Percentiles rank a stretch among this genome's conserved stretches.
These are phyloP conservation scores for Talaromyces proteolyticus DNA, from an alignment of 495 filamentous ascomycete species.

Conservation along the genomic window DNA sequence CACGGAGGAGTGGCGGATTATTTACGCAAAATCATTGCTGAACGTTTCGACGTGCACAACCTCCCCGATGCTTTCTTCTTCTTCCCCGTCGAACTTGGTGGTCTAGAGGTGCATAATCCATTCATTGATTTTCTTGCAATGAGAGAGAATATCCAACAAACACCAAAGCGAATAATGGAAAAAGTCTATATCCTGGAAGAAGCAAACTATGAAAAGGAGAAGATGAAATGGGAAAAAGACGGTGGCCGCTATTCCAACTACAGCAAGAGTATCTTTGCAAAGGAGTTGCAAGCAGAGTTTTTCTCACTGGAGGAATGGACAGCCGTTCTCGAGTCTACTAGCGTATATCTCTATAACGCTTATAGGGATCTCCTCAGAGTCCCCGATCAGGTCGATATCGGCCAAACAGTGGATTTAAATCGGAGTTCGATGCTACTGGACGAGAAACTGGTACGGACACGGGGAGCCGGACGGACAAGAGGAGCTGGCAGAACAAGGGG, in stretches of 20 bases:
- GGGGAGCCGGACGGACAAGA: not conserved
- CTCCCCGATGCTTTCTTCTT: conserved; percentile 67
- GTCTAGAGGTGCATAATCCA: conserved; percentile 51
- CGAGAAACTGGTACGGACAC: no score
- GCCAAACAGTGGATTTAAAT: conserved; percentile 19
- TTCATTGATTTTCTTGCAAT: conserved; percentile 49
- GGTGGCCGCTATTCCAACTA: conserved; percentile 16
- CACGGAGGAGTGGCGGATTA: conserved; percentile 56
- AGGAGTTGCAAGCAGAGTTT: no score
- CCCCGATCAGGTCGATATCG: conserved; percentile 29
- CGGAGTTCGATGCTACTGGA: conserved; percentile 19
- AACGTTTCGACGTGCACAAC: conserved; percentile 47
- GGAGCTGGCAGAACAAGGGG: conserved; percentile 10
- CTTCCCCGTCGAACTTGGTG: conserved; percentile 54
- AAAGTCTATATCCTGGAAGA: conserved; percentile 24
- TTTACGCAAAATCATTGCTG: conserved; percentile 46
- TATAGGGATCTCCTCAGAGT: conserved; percentile 31
- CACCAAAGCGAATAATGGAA: conserved; percentile 36
- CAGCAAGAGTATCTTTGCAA: no score
- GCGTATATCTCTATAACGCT: conserved; percentile 18
- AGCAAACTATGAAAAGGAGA: conserved; percentile 37
- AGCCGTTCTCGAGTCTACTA: conserved; percentile 43
- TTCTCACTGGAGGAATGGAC: conserved; percentile 50
- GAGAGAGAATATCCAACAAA: conserved; percentile 42
- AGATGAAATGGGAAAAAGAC: conserved; percentile 35